These are phyloP conservation scores for Leccinum boreale DNA, from an alignment of 768 basidiomycete species.

Conservation along the genomic window DNA sequence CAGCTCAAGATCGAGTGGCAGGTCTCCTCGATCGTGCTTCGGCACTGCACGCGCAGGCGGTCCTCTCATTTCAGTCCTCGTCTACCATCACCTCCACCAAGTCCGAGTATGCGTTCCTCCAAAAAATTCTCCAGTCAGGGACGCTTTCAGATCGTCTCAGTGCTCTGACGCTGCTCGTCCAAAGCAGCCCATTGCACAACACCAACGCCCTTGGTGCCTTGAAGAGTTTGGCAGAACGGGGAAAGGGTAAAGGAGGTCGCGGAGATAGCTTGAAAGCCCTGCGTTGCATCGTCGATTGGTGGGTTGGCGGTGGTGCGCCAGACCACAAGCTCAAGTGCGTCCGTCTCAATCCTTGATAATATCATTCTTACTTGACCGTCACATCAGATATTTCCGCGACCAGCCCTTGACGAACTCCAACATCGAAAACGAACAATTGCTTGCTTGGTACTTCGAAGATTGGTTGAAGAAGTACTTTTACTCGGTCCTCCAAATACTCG, in stretches of 20 bases:
- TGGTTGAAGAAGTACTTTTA: constrained; percentile 99
- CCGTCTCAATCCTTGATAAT: not conserved
- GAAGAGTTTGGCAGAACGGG: constrained; percentile 70
- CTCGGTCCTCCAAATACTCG: constrained; percentile 82
- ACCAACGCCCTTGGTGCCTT: constrained; percentile 74
- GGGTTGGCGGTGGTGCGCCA: constrained; percentile 92
- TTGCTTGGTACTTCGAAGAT: constrained; percentile 93
- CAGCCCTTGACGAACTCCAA: constrained; percentile 67
- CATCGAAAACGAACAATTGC: constrained; percentile 66
- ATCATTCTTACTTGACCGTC: not conserved
- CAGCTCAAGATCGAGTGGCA: not conserved
- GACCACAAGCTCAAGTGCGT: constrained; percentile 80
- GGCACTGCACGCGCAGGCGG: constrained; percentile 43
- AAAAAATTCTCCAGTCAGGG: constrained; percentile 81
- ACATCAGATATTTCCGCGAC: constrained; percentile 80
- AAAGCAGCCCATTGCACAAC: constrained; percentile 86
- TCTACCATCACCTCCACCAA: constrained; percentile 43
- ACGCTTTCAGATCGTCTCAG: constrained; percentile 91
- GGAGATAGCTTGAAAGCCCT: constrained; percentile 90
- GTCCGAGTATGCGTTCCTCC: constrained; percentile 78
- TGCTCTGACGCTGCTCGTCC: constrained; percentile 85
- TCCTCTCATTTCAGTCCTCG: constrained; percentile 47
- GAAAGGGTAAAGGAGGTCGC: constrained; percentile 83
- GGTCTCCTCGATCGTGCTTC: constrained; percentile 43
- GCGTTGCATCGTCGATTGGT: constrained; percentile 94